Conservation (phyloP, 306 rosid genomes). For the Boehmeria nivea region DNA sequence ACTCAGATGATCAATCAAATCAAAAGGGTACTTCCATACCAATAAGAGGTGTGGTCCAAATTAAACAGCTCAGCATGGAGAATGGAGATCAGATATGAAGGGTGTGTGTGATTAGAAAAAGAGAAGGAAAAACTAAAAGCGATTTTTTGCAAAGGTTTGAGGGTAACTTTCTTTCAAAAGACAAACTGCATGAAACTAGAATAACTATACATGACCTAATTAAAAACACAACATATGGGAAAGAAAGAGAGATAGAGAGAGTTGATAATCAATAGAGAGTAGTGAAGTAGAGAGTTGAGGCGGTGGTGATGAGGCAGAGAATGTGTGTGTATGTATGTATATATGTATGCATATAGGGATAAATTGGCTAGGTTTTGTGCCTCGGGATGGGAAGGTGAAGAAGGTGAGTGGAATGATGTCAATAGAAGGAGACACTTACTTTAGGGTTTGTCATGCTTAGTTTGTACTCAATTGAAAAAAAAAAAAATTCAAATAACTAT, state of each 20-base stretch:
- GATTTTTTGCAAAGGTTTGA: neutral
- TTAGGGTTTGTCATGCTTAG: slow-evolving; percentile 96
- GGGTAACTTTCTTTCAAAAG: neutral
- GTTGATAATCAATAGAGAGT: too few relatives aligned
- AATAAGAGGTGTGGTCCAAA: neutral
- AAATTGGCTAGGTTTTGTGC: slow-evolving; percentile 48
- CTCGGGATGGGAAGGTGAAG: slow-evolving; percentile 80
- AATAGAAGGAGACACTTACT: slow-evolving; percentile 73
- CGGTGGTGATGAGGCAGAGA: neutral
- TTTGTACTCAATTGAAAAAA: slow-evolving; percentile 74
- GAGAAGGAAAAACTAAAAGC: neutral
- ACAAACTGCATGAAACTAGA: neutral
- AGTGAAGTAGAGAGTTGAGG: neutral
- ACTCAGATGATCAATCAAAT: slow-evolving; percentile 9
- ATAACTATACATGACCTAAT: neutral
- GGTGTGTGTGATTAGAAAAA: neutral
- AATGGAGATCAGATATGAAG: neutral
- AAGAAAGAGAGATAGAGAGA: neutral
- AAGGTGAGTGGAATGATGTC: slow-evolving; percentile 99
- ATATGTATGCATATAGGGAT: neutral
- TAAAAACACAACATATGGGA: neutral
- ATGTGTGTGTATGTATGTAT: neutral
- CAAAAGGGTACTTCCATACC: neutral
- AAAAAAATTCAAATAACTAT: neutral
- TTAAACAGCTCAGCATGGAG: slow-evolving; percentile 4